Conservation (phyloP, 805 yeast species). For the Priceomyces carsonii region DNA sequence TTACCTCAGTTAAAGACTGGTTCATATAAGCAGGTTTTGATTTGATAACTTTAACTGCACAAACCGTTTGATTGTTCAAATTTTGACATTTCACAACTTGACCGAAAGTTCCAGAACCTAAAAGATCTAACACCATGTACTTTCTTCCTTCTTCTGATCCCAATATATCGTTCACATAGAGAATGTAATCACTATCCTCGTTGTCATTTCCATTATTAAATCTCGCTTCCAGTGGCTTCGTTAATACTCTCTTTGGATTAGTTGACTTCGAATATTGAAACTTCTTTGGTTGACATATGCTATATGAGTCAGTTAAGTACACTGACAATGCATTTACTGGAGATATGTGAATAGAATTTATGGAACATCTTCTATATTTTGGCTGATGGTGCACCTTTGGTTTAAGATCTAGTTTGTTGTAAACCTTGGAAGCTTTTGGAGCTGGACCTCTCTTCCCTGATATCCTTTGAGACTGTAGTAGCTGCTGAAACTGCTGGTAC, state of each 20-base stretch:
- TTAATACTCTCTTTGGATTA: conserved; percentile 88
- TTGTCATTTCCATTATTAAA: conserved; percentile 85
- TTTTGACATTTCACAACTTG: conserved; percentile 95
- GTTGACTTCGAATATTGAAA: conserved; percentile 81
- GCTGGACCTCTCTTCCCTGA: conserved; percentile 29
- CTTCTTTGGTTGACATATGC: conserved; percentile 74
- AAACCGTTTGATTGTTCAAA: conserved; percentile 75
- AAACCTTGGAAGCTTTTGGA: conserved; percentile 51
- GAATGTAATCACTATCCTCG: conserved; percentile 83
- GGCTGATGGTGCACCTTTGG: conserved; percentile 66
- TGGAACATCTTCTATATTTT: conserved; percentile 68
- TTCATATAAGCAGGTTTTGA: conserved; percentile 88
- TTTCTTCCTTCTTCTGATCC: conserved; percentile 85
- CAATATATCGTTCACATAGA: conserved; percentile 90
- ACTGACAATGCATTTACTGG: conserved; percentile 82
- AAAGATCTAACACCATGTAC: conserved; percentile 82
- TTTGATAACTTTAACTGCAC: conserved; percentile 93
- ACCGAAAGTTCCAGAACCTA: conserved; percentile 98
- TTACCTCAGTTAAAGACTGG: conserved; percentile 89
- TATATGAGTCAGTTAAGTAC: conserved; percentile 74
- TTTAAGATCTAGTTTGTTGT: conserved; percentile 50
- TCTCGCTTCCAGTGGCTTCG: conserved; percentile 86
- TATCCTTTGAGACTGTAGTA: conserved; percentile 21
- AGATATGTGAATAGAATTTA: conserved; percentile 63
- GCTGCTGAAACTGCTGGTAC: conserved; percentile 34